Evolutionary conservation across 2,329 filamentous ascomycete genomes (phyloP).

Genomic region (Chrysoporthe cubensis): DNA sequence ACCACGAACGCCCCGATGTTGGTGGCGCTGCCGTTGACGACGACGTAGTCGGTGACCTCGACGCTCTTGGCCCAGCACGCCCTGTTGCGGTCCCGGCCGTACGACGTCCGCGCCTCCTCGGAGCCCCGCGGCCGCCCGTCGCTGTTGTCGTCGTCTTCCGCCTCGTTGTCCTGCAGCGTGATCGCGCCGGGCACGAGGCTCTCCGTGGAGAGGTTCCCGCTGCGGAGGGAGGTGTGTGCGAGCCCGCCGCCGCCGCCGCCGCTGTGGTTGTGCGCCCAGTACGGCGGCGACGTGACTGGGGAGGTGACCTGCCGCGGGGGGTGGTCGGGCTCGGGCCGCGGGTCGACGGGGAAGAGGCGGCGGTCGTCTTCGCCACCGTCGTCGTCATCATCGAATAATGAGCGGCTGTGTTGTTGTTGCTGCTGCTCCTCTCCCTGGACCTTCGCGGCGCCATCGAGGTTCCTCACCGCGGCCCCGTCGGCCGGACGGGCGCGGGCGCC

Average conservation of each 20-base stretch:
- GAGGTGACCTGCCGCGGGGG: constrained; percentile 21
- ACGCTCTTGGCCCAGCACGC: constrained; percentile 70
- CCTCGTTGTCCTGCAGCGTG: constrained; percentile 65
- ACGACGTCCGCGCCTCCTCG: constrained; percentile 27
- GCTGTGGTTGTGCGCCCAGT: constrained; percentile 44
- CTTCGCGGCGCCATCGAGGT: neutral
- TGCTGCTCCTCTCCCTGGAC: neutral
- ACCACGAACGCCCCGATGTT: constrained; percentile 89
- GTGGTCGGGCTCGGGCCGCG: constrained; percentile 21
- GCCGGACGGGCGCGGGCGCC: neutral
- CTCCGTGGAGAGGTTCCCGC: constrained; percentile 52
- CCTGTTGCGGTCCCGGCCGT: constrained; percentile 49
- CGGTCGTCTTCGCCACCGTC: constrained; percentile 5
- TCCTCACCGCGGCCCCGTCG: neutral
- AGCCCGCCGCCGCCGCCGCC: constrained; percentile 34
- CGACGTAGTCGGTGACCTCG: constrained; percentile 58
- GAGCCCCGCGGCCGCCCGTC: constrained; percentile 22
- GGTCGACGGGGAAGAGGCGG: constrained; percentile 13
- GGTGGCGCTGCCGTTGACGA: constrained; percentile 60
- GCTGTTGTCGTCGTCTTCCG: constrained; percentile 48
- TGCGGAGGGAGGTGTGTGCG: constrained; percentile 38
- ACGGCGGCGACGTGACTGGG: constrained; percentile 46
- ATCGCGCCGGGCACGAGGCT: constrained; percentile 61
- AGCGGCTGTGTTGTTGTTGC: neutral
- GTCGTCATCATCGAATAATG: constrained; percentile 10